Conservation (phyloP, 768 basidiomycete species). For the Coprinopsis marcescibilis region DNA sequence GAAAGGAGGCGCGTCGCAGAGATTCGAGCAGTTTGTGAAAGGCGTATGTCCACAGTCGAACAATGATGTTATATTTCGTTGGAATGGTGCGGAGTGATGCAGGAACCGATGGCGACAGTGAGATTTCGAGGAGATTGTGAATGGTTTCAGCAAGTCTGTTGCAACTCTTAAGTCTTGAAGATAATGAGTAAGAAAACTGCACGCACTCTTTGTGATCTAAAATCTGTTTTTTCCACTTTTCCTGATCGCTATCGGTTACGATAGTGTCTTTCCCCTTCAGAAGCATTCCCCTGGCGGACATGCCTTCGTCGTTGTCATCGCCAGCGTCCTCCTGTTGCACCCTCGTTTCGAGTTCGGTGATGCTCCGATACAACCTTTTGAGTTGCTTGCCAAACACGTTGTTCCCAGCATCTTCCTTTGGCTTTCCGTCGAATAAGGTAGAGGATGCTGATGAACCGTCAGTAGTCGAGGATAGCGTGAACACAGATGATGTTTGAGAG, state of each 20-base stretch:
- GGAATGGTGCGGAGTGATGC: conserved; percentile 86
- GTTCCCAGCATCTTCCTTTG: conserved; percentile 46
- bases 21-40: conserved; percentile 90
- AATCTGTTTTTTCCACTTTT: conserved; percentile 70
- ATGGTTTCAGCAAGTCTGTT: conserved; percentile 83
- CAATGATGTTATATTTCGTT: conserved; percentile 92
- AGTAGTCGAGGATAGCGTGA: conserved; percentile 75
- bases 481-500: conserved; percentile 59
- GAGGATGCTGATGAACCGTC: conserved; percentile 71
- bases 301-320: conserved; percentile 46
- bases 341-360: conserved; percentile 73
- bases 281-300: conserved; percentile 32
- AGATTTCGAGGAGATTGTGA: conserved; percentile 81
- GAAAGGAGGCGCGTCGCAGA: conserved; percentile 78
- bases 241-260: conserved; percentile 60
- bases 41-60: conserved; percentile 85
- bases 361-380: conserved; percentile 78
- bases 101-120: conserved; percentile 82
- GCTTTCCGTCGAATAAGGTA: conserved; percentile 55
- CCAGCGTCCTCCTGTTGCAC: conserved; percentile 57
- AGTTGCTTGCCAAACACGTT: conserved; percentile 71
- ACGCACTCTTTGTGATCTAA: conserved; percentile 81
- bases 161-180: conserved; percentile 2
- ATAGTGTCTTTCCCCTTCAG: conserved; percentile 37
- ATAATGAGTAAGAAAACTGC: conserved; percentile 8